phyloP scores from a whole-genome alignment of 1,284 basidiomycete species.

The Cystobasidium pallidum region DNA sequence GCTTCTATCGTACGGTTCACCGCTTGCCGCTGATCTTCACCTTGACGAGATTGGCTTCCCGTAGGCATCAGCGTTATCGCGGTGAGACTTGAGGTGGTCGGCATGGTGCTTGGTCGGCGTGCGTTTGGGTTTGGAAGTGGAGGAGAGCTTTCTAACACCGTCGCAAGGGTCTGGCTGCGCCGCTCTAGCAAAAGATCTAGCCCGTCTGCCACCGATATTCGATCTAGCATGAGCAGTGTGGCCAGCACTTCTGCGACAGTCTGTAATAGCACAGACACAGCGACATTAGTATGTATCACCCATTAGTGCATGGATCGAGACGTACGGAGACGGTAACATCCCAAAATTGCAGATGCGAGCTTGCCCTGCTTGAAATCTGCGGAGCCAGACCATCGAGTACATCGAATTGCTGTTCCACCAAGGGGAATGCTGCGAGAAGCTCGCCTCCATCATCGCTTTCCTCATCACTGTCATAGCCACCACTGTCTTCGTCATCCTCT shows the following conservation, averaged over 20 bases:
- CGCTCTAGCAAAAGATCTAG: constrained; percentile 47
- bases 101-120: constrained; percentile 16
- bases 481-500: constrained; percentile 9
- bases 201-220: constrained; percentile 26
- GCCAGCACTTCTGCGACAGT: constrained; percentile 47
- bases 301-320: neutral
- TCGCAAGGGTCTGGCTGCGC: constrained; percentile 43
- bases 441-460: constrained; percentile 30
- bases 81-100: neutral
- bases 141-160: constrained; percentile 25
- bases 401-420: constrained; percentile 51
- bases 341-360: constrained; percentile 43
- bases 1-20: constrained; percentile 29
- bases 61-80: neutral
- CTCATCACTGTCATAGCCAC: constrained; percentile 30
- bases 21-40: constrained; percentile 35
- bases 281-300: neutral
- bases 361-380: constrained; percentile 46
- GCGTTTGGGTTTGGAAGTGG: neutral
- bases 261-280: neutral
- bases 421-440: constrained; percentile 47
- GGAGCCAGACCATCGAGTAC: constrained; percentile 44
- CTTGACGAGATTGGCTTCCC: neutral
- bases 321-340: constrained; percentile 41
- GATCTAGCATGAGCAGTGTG: constrained; percentile 48